phyloP scores from a whole-genome alignment of 148 eudicot species.

The Rhododendron simsii region DNA sequence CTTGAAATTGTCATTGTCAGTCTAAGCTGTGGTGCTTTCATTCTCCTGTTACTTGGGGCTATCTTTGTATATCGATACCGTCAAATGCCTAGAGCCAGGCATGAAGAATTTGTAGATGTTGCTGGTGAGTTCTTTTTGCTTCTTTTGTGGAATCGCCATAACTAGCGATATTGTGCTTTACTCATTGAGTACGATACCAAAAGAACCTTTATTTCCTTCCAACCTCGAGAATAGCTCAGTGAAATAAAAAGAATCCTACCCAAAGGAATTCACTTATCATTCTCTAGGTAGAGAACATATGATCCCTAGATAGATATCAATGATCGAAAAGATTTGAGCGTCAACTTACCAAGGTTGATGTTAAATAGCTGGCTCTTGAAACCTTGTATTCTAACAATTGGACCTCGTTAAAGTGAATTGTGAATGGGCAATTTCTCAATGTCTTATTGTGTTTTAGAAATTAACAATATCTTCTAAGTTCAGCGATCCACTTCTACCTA shows the following conservation, averaged over 20 bases:
- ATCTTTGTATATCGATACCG: constrained; percentile 39
- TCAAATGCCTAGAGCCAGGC: constrained; percentile 29
- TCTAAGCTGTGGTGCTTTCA: constrained; percentile 59
- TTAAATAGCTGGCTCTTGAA: not conserved
- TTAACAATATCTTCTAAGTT: not conserved
- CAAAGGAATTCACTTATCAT: not conserved
- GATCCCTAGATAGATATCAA: not conserved
- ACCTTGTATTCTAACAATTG: not conserved
- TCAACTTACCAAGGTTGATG: not conserved
- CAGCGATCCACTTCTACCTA: not conserved
- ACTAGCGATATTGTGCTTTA: not conserved
- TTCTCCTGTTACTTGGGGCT: constrained; percentile 63
- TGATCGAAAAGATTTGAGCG: not conserved
- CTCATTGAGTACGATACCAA: not conserved
- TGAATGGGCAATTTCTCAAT: not conserved
- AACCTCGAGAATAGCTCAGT: not conserved
- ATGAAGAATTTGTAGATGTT: constrained; percentile 72
- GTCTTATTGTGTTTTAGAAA: not conserved
- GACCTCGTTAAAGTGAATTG: not conserved
- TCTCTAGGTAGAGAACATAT: not conserved
- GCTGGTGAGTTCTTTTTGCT: constrained; percentile 41
- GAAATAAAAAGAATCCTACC: not conserved
- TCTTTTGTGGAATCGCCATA: not conserved
- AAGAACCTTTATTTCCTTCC: not conserved
- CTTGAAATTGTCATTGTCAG: constrained; percentile 40